Base-by-base conservation (phyloP, 768 basidiomycete genomes). In the Kwoniella botswanensis region DNA sequence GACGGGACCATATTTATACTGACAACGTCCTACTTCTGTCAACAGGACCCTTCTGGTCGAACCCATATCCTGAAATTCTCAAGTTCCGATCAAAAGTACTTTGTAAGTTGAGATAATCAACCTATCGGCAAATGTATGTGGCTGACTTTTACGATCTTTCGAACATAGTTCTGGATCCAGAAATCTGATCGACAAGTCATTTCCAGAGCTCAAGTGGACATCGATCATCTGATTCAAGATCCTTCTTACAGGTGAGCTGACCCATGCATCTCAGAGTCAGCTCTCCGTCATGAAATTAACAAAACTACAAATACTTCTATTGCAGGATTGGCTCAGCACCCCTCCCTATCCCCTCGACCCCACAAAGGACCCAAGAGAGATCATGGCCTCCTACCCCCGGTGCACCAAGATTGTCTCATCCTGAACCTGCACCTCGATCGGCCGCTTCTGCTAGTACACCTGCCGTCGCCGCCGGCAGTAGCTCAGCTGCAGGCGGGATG, bases 11-110 rank as follows among this genome's bases (percentile, higher is more conserved):
- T 24, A 29, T 18, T 5, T 35, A 42, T 43, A 46, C 29, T 52
- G 46, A 9, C 46, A 21, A 43, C 15, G 24, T 54, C 17, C 29
- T 17, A 44, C 10, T 15, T 5, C 21, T 44, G n/a, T 41, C n/a
- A 26, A 6, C 52, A 80, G 77, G 79, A 90, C 11, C 79, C 85
- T 0, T 86, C 86, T 42, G 92, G 91, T 6, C 86, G 93, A 71
- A 89, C 91, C 4, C 93, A 92, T 76, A 92, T 95, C 72, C 90
- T 96, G 82, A 93, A 92, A 84, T 96, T 97, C 85, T 90, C 91
- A 0, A 93, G 92, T 22, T 95, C 93, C 15, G 88, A 93, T 81
- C 92, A 93, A 79, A 88, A 89, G 72, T 92, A 94, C 82, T 96
- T 97, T 82, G 94, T 95, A 79, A 83, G 89, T 54, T 17, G 24